Base-by-base conservation (phyloP, 2,329 filamentous ascomycete species). In the Alternaria burnsii region DNA sequence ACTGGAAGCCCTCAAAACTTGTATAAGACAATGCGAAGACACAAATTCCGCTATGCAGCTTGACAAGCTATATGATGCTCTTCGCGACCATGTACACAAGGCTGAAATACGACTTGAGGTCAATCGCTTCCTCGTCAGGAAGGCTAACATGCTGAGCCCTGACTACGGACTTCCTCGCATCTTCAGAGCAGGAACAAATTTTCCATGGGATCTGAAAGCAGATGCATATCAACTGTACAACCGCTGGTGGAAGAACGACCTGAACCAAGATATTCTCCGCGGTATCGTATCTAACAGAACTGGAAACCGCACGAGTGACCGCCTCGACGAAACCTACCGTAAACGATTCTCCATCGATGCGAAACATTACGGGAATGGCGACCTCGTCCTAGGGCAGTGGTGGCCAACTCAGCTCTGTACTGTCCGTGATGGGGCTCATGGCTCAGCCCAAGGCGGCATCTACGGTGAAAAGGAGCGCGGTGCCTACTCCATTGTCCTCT, bases 401-500 rank as follows among this genome's bases (percentile, higher is more conserved):
- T 88, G 81, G 80, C 85, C 86, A 0, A 78, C 79, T 0, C 85
- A 86, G 61, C 74, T 85, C 0, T 82, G 79, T 10, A 80, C 84
- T 0, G 70, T 87, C 0, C 82, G 84, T 12, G 81, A 85, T 55
- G 86, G 86, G 4, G 85, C 83, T 0, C 87, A 88, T 64, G 86
- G 85, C 2, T 62, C 73, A 0, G 62, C 77, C 0, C 78, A 84
- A 67, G 82, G 76, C 3, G 74, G 75, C 0, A 89, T 90, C 36
- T 80, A 73, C 20, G 86, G 87, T 3, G 76, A 76, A 6, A 68
- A 63, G 1, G 68, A 68, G 0, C 46, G 75, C 1, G 87, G 87
- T 0, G 84, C 86, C 0, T 85, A 80, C 48, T 87, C 84, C 0
- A 82, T 89, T 36, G 82, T 90, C 0, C 75, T 89, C 8, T 83